Evolutionary conservation across 2,329 filamentous ascomycete species (phyloP).

Genomic region (Fusarium tuaranense): DNA sequence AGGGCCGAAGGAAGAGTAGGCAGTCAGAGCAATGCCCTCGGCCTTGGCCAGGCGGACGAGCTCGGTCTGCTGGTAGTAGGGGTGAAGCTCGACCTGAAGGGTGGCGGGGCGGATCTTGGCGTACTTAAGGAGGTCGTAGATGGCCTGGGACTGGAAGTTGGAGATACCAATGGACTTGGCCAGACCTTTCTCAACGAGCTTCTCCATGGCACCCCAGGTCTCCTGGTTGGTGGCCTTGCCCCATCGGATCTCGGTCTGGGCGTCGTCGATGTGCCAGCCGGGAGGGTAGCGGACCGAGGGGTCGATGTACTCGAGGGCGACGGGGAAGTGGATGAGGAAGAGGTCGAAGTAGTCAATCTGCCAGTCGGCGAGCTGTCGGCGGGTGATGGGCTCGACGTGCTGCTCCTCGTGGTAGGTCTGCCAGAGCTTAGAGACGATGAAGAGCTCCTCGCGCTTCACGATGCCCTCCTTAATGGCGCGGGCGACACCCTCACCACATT

Average conservation of each 20-base stretch:
- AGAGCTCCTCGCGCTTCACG: conserved; percentile 87
- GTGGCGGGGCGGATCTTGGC: conserved; percentile 79
- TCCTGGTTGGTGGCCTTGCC: conserved; percentile 80
- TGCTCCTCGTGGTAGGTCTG: conserved; percentile 89
- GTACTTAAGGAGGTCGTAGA: conserved; percentile 85
- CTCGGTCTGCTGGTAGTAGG: conserved; percentile 82
- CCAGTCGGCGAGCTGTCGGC: conserved; percentile 84
- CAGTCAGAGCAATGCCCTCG: conserved; percentile 80
- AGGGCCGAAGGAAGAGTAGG: conserved; percentile 87
- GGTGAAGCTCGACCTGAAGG: conserved; percentile 92
- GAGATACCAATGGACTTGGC: conserved; percentile 81
- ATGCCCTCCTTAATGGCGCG: conserved; percentile 85
- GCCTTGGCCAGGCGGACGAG: conserved; percentile 77
- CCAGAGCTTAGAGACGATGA: conserved; percentile 95
- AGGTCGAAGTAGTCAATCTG: conserved; percentile 91
- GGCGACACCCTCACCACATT: conserved; percentile 80
- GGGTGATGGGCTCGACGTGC: conserved; percentile 79
- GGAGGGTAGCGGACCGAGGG: conserved; percentile 83
- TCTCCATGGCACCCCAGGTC: conserved; percentile 87
- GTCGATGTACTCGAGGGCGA: conserved; percentile 87
- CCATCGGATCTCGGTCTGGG: conserved; percentile 66
- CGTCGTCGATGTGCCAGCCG: conserved; percentile 77
- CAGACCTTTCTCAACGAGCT: conserved; percentile 75
- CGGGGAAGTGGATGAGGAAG: conserved; percentile 90
- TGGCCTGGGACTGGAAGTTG: conserved; percentile 83